Evolutionary conservation across 2,329 filamentous ascomycete species (phyloP).

Genomic region (Stemphylium vesicarium): DNA sequence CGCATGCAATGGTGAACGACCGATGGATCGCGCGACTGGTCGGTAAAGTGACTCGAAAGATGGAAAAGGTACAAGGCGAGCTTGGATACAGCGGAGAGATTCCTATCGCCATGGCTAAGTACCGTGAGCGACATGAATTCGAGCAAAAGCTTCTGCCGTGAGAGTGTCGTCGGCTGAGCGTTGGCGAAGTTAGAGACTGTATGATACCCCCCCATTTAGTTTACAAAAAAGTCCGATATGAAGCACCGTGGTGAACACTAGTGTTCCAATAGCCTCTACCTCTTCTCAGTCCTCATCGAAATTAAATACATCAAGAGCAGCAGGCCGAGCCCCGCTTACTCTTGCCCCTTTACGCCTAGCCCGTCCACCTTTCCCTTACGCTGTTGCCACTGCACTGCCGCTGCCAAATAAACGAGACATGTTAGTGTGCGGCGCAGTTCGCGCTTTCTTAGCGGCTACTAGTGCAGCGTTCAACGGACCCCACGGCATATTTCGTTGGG

Average conservation of each 20-base stretch:
- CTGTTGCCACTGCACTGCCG: background rate
- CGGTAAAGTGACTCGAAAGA: constrained; percentile 57
- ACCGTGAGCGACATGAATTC: constrained; percentile 44
- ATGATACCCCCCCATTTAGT: constrained; percentile 2
- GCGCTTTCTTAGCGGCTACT: background rate
- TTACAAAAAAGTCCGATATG: too few species aligned
- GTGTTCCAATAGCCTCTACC: too few species aligned
- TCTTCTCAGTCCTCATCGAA: too few species aligned
- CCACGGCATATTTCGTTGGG: background rate
- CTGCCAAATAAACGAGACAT: background rate
- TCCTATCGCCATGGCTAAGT: constrained; percentile 51
- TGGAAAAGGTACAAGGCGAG: constrained; percentile 59
- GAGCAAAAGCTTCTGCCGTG: constrained; percentile 47
- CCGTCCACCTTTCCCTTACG: background rate
- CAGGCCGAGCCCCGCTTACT: too few species aligned
- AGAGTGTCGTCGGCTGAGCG: background rate
- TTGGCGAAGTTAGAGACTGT: background rate
- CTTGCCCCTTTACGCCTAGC: too few species aligned
- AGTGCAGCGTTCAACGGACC: constrained; percentile 2
- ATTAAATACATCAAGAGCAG: too few species aligned
- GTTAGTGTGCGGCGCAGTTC: background rate
- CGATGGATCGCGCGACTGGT: constrained; percentile 62
- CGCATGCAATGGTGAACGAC: constrained; percentile 57
- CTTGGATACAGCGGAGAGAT: constrained; percentile 59
- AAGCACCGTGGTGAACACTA: too few species aligned